Percentiles rank a stretch among this genome's conserved stretches.
phyloP scores from a whole-genome alignment of 2,329 filamentous ascomycete genomes.

The Penicillium decumbens region DNA sequence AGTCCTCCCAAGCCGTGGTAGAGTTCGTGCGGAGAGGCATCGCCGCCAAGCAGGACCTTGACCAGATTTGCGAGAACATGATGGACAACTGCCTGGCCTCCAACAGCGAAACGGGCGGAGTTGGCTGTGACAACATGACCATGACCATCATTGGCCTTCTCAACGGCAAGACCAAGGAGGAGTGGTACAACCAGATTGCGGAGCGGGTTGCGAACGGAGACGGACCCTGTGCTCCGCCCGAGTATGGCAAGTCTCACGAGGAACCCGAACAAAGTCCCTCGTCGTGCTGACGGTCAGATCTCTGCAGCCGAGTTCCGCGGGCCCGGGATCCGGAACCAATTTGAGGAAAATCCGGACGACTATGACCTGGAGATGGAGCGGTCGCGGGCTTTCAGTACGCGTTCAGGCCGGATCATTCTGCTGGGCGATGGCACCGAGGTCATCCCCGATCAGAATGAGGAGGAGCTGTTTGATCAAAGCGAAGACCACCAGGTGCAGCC shows the following conservation, averaged over 20 bases:
- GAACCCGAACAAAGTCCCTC: slow-evolving; percentile 35
- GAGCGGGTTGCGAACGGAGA: slow-evolving; percentile 93
- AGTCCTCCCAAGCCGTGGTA: slow-evolving; percentile 93
- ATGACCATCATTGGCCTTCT: slow-evolving; percentile 89
- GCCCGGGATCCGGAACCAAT: slow-evolving; percentile 75
- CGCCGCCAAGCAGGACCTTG: slow-evolving; percentile 88
- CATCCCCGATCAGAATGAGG: slow-evolving; percentile 79
- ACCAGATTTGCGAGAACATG: slow-evolving; percentile 98
- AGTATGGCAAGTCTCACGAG: slow-evolving; percentile 84
- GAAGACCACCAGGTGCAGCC: slow-evolving; percentile 66
- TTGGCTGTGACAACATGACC: slow-evolving; percentile 99
- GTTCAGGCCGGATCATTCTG: slow-evolving; percentile 80
- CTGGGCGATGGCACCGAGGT: slow-evolving; percentile 93
- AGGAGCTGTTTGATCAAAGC: slow-evolving; percentile 90
- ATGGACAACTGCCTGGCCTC: slow-evolving; percentile 99
- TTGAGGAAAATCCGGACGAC: slow-evolving; percentile 66
- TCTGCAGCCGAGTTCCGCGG: slow-evolving; percentile 74
- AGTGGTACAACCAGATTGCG: slow-evolving; percentile 96
- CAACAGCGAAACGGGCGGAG: slow-evolving; percentile 95
- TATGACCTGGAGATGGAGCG: slow-evolving; percentile 50
- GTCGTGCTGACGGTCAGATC: slow-evolving; percentile 39
- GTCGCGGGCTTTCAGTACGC: slow-evolving; percentile 67
- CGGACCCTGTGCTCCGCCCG: slow-evolving; percentile 94
- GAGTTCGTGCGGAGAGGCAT: slow-evolving; percentile 97
- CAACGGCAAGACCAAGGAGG: slow-evolving; percentile 85